Evolutionary conservation across 169 alveolate genomes (phyloP).

Genomic region (Blepharisma undulans): DNA sequence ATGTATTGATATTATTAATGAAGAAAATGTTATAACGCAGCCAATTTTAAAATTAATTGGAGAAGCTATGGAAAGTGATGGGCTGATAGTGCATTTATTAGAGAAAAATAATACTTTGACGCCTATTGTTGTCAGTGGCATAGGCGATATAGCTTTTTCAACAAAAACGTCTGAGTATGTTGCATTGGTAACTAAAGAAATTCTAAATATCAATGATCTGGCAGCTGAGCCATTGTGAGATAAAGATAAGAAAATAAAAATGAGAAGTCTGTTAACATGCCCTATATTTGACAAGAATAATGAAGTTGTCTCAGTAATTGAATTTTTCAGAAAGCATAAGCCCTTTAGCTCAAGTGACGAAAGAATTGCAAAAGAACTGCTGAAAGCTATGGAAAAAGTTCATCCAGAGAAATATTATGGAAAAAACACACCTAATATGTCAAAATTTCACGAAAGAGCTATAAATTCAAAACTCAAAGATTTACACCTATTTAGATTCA

Average conservation of each 20-base stretch:
- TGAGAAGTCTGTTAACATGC: neutral
- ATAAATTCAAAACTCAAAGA: neutral
- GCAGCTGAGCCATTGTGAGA: neutral
- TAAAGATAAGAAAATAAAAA: neutral
- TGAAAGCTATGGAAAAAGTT: neutral
- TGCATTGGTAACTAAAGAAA: neutral
- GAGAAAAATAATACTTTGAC: neutral
- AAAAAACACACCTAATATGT: neutral
- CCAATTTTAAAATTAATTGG: neutral
- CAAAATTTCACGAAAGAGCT: neutral
- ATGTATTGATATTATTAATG: neutral
- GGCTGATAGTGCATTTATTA: neutral
- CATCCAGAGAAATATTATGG: neutral
- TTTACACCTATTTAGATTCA: neutral
- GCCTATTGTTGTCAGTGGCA: neutral
- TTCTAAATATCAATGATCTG: neutral
- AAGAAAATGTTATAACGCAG: neutral
- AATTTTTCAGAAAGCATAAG: neutral
- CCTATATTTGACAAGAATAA: neutral
- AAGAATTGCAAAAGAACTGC: neutral
- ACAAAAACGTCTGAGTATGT: neutral
- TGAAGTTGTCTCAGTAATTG: neutral
- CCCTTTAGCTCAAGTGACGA: neutral
- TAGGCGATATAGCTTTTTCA: neutral
- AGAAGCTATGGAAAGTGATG: slow-evolving; percentile 13